Base-by-base conservation (phyloP, 2,329 filamentous ascomycete species). In the Drechmeria coniospora region DNA sequence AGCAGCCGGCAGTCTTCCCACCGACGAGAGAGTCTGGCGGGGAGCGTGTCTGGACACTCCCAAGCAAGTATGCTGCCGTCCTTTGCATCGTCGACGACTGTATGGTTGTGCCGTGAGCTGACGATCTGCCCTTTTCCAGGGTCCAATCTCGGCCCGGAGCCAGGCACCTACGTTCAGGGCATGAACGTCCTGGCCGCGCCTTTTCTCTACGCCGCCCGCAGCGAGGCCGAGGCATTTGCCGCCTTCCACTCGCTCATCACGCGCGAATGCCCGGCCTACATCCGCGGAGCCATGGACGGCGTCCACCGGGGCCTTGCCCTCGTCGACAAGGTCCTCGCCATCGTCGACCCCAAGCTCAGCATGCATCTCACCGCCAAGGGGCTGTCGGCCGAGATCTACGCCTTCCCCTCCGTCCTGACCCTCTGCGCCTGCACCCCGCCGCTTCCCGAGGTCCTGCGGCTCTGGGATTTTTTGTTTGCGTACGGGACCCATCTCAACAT, bases 121-220 rank as follows among this genome's bases (percentile, higher is more conserved):
- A 37, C 13, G 16, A 68, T 2, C 75, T 68, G n/a, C 0, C 72
- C 77, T 44, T 64, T 73, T 35, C 66, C 76, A 38, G 72, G 77
- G 36, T 59, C 61, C 6, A 67, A 66, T 32, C 45, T 51, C 13
- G 61, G 58, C 3, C 56, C 59, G 18, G 77, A 82, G 41, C 69
- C 81, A 8, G 82, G 84, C 18, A 86, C 81, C 22, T 98, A 98
- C 44, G 87, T 98, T 3, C 90, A 98, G 54, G 90, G 90, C 39
- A 95, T 98, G 87, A 98, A 98, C 49, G 90, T 98, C 22, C 69
- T 98, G 11, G 87, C 86, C 8, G 90, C 90, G 1, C 90, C 90
- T 0, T 94, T 98, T 47, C 64, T 98, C 25, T 98, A 98, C 50
- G 84, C 83, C 5, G 86, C 90, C 2, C 76, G 84, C 32, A 93